Evolutionary conservation across 257 asterid species (phyloP), one percentile per base, ranked within the genome.

Genomic region (Plantago major): DNA sequence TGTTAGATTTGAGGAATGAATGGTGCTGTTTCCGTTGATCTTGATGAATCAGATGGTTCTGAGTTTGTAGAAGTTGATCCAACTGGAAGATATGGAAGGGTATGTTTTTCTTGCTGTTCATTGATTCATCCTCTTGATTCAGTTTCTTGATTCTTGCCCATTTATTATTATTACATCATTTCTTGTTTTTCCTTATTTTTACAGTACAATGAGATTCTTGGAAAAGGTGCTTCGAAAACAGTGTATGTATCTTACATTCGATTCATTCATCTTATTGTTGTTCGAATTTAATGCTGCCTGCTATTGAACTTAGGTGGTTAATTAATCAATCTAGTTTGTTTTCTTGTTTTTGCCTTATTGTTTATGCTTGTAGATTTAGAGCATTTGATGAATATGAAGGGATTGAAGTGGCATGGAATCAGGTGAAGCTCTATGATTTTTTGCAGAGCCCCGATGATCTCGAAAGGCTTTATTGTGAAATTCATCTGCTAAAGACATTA

Each of bases 41-140:
- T 70, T 67, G 82, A 65, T 67, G 84, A 69, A 57, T 66, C 80
- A 74, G 96, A 85, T 71, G 81, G 74, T 71, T 76, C 94, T 67
- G 96, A 78, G 58, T 83, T 79, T 71, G 89, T 79, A 51, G 96
- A 88, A 76, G 84, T 85, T 81, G 96, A 88, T 83, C 96, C 96
- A 9, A 83, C 88, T 46, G 94, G 91, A 60, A 85, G 96, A 88
- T 88, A 88, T 78, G 96, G 92, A 73, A 88, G 57, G 30, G 67
- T 49, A 37, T 49, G 17, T 26, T 0, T 62, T 68, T 33, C 63
- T 44, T 62, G 4, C 18, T 55, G 11, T 60, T 15, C 37, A 30
- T 44, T 30, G 19, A 2, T 71, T 6, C 11, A 26, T 69, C 15
- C 17, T 50, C 10, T 33, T 33, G 40, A 33, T 33, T 69, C 17